Evolutionary conservation across 352 stramenopile genomes (phyloP).

Genomic region (Phytophthora idaei): DNA sequence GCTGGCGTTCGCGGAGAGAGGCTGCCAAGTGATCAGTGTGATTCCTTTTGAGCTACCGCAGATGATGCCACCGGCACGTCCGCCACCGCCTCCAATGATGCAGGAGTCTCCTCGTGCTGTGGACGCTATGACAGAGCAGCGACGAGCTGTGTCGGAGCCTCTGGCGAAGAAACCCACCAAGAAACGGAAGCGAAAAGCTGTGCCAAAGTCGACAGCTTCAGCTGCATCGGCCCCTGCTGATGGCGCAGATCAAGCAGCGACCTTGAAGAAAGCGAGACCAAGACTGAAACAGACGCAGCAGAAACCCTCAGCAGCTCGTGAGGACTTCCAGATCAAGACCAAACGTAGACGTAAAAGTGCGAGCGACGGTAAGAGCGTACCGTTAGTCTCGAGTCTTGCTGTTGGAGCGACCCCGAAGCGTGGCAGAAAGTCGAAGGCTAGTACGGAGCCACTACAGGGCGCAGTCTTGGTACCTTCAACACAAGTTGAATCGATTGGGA

Average conservation of each 20-base stretch:
- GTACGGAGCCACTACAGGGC: neutral
- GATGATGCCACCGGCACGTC: neutral
- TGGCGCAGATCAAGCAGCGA: neutral
- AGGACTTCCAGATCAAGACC: neutral
- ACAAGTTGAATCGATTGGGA: neutral
- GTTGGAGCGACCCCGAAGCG: neutral
- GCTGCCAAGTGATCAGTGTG: slow-evolving; percentile 42
- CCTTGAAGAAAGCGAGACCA: neutral
- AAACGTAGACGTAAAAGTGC: neutral
- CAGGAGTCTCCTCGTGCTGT: neutral
- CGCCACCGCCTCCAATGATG: neutral
- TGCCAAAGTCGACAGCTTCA: neutral
- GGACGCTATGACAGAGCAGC: neutral
- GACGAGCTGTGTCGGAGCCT: neutral
- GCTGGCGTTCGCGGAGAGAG: slow-evolving; percentile 32
- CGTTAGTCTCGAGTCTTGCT: neutral
- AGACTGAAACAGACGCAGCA: neutral
- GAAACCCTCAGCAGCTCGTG: neutral
- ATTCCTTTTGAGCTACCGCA: slow-evolving; percentile 39
- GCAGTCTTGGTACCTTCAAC: neutral
- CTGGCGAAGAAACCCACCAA: neutral
- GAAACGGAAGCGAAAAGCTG: neutral
- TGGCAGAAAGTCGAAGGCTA: neutral
- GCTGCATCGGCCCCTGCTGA: neutral
- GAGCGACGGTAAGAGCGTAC: neutral